These are phyloP conservation scores for Paraconiothyrium sp. DNA, from an alignment of 2,329 filamentous ascomycete genomes.

Conservation along the genomic window DNA sequence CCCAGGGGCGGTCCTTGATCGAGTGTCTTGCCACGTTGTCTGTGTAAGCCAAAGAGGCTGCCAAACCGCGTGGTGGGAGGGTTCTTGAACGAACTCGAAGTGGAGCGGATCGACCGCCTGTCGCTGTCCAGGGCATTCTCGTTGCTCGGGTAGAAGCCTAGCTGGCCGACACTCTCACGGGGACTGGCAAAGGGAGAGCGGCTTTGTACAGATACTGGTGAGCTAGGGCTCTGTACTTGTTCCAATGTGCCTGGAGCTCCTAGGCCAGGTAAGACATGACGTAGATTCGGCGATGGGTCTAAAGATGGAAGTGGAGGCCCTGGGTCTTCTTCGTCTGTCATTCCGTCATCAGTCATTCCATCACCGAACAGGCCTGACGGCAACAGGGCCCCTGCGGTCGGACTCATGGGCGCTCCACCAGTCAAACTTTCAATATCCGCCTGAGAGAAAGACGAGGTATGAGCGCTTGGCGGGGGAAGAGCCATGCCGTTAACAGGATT, in stretches of 20 bases:
- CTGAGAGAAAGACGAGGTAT: conserved; percentile 60
- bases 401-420: conserved; percentile 76
- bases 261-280: conserved; percentile 52
- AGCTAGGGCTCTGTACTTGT: conserved; percentile 49
- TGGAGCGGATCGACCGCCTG: conserved; percentile 56
- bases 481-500: conserved; percentile 72
- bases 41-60: conserved; percentile 68
- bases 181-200: conserved; percentile 60
- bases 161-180: conserved; percentile 56
- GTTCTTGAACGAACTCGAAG: conserved; percentile 60
- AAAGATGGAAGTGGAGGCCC: conserved; percentile 33
- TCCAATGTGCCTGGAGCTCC: conserved; percentile 52
- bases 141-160: conserved; percentile 51
- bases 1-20: conserved; percentile 73
- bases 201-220: conserved; percentile 54
- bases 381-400: conserved; percentile 76
- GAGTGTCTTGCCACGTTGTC: conserved; percentile 68
- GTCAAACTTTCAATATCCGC: conserved; percentile 69
- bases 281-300: conserved; percentile 42
- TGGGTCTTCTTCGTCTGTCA: conserved; percentile 45
- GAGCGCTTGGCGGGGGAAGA: conserved; percentile 48
- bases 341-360: conserved; percentile 53
- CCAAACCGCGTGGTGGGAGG: conserved; percentile 64
- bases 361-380: conserved; percentile 74
- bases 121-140: conserved; percentile 56